Percentiles rank a stretch among this genome's conserved stretches.
phyloP scores from a whole-genome alignment of 805 yeast genomes.

The Clavispora santaluciae region DNA sequence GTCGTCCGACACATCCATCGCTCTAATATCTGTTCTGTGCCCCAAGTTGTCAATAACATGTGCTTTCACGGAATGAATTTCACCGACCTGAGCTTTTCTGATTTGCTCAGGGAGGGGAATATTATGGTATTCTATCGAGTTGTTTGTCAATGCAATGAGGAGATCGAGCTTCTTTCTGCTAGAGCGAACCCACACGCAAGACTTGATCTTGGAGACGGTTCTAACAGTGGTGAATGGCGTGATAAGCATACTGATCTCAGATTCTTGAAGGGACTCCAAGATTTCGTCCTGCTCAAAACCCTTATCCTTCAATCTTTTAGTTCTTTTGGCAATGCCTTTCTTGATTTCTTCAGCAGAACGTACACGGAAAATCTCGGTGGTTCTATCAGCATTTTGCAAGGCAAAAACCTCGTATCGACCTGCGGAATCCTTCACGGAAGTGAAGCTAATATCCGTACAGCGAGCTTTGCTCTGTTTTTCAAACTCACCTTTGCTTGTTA shows the following conservation, averaged over 20 bases:
- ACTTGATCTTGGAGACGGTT: slow-evolving; percentile 56
- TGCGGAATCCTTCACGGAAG: slow-evolving; percentile 20
- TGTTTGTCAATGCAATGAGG: slow-evolving; percentile 62
- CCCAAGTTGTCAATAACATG: slow-evolving; percentile 72
- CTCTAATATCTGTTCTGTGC: slow-evolving; percentile 84
- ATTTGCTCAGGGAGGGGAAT: slow-evolving; percentile 52
- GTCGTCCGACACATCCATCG: slow-evolving; percentile 78
- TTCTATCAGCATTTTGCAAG: slow-evolving; percentile 75
- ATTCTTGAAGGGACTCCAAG: slow-evolving; percentile 33
- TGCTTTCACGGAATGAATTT: slow-evolving; percentile 41
- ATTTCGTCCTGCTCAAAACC: slow-evolving; percentile 60
- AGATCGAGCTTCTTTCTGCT: slow-evolving; percentile 51
- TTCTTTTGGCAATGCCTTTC: slow-evolving; percentile 72
- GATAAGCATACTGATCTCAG: slow-evolving; percentile 53
- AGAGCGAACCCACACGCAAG: slow-evolving; percentile 58
- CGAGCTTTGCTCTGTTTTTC: slow-evolving; percentile 76
- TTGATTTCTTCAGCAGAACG: slow-evolving; percentile 72
- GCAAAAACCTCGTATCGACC: slow-evolving; percentile 48
- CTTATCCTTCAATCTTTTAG: slow-evolving; percentile 70
- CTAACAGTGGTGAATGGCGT: slow-evolving; percentile 69
- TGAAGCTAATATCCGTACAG: slow-evolving; percentile 57
- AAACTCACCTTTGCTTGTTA: slow-evolving; percentile 53
- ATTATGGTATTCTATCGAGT: slow-evolving; percentile 66
- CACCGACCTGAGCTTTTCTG: slow-evolving; percentile 44
- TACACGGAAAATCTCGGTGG: slow-evolving; percentile 73